Percentiles rank a stretch among this genome's conserved stretches.
phyloP scores from a whole-genome alignment of 352 stramenopile species.

The Phytophthora lateralis region DNA sequence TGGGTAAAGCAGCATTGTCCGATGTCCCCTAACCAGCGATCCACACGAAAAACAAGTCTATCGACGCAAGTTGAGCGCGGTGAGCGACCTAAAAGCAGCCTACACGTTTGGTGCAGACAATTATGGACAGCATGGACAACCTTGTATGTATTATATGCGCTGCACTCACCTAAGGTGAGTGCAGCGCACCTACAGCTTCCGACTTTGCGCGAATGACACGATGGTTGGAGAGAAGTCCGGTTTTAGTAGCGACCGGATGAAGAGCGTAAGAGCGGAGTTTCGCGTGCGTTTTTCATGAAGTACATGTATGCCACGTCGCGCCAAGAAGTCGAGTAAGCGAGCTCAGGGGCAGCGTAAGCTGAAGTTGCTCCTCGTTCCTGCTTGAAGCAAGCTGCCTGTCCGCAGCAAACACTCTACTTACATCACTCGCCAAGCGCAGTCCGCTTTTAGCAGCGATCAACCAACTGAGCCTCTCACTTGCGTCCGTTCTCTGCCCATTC shows the following conservation, averaged over 20 bases:
- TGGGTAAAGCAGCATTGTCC: constrained; percentile 20
- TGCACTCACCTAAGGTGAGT: no score
- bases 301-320: no score
- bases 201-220: constrained; percentile 2
- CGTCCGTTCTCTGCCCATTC: constrained; percentile 11
- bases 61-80: constrained; percentile 4
- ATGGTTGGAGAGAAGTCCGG: constrained; percentile 13
- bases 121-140: no score
- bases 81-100: no score
- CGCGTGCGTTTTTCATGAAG: no score
- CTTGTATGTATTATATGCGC: no score
- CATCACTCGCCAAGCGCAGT: neutral
- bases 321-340: no score
- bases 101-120: neutral
- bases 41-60: constrained; percentile 17
- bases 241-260: constrained; percentile 14
- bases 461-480: neutral
- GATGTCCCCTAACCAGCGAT: constrained; percentile 24
- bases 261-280: constrained; percentile 27
- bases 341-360: no score
- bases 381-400: no score
- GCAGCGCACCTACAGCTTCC: no score
- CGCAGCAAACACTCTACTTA: no score
- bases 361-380: no score
- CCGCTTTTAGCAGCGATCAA: constrained; percentile 4